A percentile compares a stretch with the other conserved stretches of the same genome.
phyloP scores from a whole-genome alignment of 2,329 filamentous ascomycete species.

The Biscogniauxia sp. region DNA sequence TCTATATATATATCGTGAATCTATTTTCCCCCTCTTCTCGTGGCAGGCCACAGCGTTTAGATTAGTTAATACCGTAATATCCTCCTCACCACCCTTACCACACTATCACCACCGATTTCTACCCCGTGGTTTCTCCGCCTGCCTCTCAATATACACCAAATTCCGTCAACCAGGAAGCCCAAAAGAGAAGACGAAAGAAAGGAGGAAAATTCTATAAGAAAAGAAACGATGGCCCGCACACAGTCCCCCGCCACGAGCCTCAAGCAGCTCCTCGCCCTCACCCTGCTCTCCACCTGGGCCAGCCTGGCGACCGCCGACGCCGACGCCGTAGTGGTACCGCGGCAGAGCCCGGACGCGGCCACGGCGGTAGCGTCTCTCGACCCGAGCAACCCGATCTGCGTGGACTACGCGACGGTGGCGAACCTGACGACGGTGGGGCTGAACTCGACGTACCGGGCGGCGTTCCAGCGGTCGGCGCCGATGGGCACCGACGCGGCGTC shows the following conservation, averaged over 20 bases:
- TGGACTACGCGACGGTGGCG: constrained; percentile 43
- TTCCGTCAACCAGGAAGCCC: background rate
- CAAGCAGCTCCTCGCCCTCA: constrained; percentile 20
- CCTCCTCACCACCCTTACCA: constrained; percentile 3
- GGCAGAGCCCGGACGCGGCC: constrained; percentile 18
- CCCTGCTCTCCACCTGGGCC: constrained; percentile 21
- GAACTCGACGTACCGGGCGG: constrained; percentile 45
- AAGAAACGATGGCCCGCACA: constrained; percentile 11
- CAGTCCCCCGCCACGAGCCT: constrained; percentile 18
- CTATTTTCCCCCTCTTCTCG: constrained; percentile 6
- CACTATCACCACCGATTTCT: constrained; percentile 3
- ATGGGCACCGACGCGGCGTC: constrained; percentile 39
- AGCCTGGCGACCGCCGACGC: constrained; percentile 8
- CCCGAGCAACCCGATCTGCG: constrained; percentile 29
- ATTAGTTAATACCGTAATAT: constrained; percentile 7
- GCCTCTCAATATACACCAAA: background rate
- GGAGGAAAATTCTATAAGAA: too few species aligned
- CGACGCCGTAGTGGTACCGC: constrained; percentile 18
- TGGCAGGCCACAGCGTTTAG: constrained; percentile 27
- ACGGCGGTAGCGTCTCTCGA: background rate
- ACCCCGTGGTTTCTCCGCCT: background rate
- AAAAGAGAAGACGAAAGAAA: background rate
- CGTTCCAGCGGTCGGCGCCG: constrained; percentile 42
- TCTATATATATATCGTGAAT: background rate
- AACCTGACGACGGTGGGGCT: constrained; percentile 46